Conservation (phyloP, 2,329 filamentous ascomycete genomes). For the Spiromastix sp. region DNA sequence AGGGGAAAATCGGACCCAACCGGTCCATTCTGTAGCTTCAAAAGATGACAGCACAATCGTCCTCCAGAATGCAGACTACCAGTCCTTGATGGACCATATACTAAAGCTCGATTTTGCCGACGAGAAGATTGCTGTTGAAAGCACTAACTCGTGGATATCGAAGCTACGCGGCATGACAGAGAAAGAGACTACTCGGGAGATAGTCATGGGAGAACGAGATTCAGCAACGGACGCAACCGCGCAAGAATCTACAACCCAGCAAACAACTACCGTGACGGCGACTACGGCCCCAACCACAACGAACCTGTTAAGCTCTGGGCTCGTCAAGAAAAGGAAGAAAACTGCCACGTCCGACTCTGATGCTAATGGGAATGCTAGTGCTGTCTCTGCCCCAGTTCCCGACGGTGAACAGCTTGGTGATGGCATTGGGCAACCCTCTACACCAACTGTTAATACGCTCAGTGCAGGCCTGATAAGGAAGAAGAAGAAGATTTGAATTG, state of each 20-base stretch:
- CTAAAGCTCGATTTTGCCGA: slow-evolving; percentile 34
- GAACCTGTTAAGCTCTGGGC: slow-evolving; percentile 19
- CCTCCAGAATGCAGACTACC: slow-evolving; percentile 30
- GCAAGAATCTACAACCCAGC: not conserved
- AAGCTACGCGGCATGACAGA: slow-evolving; percentile 23
- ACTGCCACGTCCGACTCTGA: slow-evolving; percentile 8
- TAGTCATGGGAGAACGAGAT: slow-evolving; percentile 22
- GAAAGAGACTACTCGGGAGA: slow-evolving; percentile 18
- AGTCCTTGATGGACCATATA: slow-evolving; percentile 28
- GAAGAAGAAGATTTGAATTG: slow-evolving; percentile 34
- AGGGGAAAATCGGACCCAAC: not conserved
- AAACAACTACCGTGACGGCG: not conserved
- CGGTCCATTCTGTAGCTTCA: slow-evolving; percentile 19
- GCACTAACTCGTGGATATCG: slow-evolving; percentile 32
- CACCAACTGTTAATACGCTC: slow-evolving; percentile 26
- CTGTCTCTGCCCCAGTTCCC: not conserved
- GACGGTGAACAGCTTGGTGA: slow-evolving; percentile 10
- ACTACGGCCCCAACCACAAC: slow-evolving; percentile 7
- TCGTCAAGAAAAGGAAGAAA: slow-evolving; percentile 32
- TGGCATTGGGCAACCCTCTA: slow-evolving; percentile 4
- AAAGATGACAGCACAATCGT: slow-evolving; percentile 25
- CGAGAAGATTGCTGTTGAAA: slow-evolving; percentile 25
- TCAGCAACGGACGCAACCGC: slow-evolving; percentile 5
- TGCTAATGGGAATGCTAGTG: slow-evolving; percentile 4
- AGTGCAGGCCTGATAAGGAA: slow-evolving; percentile 28